Evolutionary conservation across 805 yeast genomes (phyloP).

Genomic region (Dipodascus geniculatus): DNA sequence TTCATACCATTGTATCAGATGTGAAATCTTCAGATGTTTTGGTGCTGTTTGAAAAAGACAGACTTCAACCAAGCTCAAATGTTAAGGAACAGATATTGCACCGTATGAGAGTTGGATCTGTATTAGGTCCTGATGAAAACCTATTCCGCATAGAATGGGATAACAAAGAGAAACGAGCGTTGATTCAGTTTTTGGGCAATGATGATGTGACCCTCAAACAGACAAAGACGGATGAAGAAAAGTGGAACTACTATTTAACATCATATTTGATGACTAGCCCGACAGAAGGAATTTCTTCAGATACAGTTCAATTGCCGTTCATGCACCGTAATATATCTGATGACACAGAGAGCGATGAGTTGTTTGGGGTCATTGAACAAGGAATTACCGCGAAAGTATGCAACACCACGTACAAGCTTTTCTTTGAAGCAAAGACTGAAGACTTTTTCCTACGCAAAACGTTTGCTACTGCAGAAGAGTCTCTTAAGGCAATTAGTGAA

Average conservation of each 20-base stretch:
- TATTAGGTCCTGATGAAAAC: conserved; percentile 79
- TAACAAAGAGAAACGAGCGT: conserved; percentile 38
- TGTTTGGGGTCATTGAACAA: conserved; percentile 47
- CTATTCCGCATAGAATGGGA: conserved; percentile 80
- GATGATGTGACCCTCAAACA: conserved; percentile 82
- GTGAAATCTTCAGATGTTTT: conserved; percentile 69
- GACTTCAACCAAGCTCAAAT: conserved; percentile 49
- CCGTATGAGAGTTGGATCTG: conserved; percentile 73
- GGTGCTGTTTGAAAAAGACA: conserved; percentile 70
- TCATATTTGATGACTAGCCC: conserved; percentile 92
- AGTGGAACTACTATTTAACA: conserved; percentile 88
- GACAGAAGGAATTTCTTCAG: conserved; percentile 85
- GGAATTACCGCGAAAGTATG: conserved; percentile 70
- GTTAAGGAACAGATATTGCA: conserved; percentile 83
- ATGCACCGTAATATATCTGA: conserved; percentile 35
- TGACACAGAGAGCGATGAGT: conserved; percentile 14
- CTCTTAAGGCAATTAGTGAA: conserved; percentile 10
- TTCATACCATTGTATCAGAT: conserved; percentile 76
- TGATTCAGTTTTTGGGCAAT: conserved; percentile 72
- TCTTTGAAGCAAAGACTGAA: conserved; percentile 66
- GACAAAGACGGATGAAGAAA: conserved; percentile 55
- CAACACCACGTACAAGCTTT: conserved; percentile 64
- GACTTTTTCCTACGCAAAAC: conserved; percentile 67
- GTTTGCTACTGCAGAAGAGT: conserved; percentile 26
- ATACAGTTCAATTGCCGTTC: conserved; percentile 69